Evolutionary conservation across 1,284 basidiomycete genomes (phyloP).

Genomic region (Boletus smithii): DNA sequence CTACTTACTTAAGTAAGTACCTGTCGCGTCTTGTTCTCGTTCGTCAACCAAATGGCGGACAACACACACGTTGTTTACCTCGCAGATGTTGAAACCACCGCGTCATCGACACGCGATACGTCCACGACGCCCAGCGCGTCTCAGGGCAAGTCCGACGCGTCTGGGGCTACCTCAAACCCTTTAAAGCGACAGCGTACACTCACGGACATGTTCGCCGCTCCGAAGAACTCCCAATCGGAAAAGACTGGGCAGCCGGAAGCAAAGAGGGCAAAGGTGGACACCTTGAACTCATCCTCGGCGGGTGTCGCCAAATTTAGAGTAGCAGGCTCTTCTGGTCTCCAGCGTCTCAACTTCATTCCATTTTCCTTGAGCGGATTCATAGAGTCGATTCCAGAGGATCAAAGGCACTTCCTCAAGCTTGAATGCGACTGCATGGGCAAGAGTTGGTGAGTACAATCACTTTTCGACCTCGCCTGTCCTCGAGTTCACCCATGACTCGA

Average conservation of each 20-base stretch:
- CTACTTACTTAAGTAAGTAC: too few species aligned
- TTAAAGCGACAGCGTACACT: constrained; percentile 65
- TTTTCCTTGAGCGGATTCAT: constrained; percentile 60
- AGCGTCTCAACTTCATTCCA: constrained; percentile 62
- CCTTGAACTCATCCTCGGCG: constrained; percentile 15
- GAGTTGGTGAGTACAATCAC: constrained; percentile 55
- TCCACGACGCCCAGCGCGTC: constrained; percentile 19
- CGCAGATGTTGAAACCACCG: constrained; percentile 48
- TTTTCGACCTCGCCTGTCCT: constrained; percentile 1
- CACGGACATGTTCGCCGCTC: constrained; percentile 55
- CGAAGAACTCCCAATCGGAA: constrained; percentile 37
- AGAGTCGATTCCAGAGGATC: constrained; percentile 54
- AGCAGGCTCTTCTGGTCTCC: constrained; percentile 26
- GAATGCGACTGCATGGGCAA: constrained; percentile 72
- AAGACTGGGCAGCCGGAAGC: constrained; percentile 30
- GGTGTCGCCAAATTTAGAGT: constrained; percentile 18
- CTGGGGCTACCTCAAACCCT: constrained; percentile 26
- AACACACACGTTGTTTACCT: constrained; percentile 47
- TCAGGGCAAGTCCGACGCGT: constrained; percentile 16
- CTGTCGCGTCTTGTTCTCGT: constrained; percentile 12
- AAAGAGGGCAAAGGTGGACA: constrained; percentile 43
- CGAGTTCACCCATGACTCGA: background rate
- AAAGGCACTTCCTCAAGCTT: constrained; percentile 55
- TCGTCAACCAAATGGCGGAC: constrained; percentile 34
- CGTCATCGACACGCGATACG: constrained; percentile 6